phyloP scores from a whole-genome alignment of 768 basidiomycete species.

The Boletus subcaerulescens region DNA sequence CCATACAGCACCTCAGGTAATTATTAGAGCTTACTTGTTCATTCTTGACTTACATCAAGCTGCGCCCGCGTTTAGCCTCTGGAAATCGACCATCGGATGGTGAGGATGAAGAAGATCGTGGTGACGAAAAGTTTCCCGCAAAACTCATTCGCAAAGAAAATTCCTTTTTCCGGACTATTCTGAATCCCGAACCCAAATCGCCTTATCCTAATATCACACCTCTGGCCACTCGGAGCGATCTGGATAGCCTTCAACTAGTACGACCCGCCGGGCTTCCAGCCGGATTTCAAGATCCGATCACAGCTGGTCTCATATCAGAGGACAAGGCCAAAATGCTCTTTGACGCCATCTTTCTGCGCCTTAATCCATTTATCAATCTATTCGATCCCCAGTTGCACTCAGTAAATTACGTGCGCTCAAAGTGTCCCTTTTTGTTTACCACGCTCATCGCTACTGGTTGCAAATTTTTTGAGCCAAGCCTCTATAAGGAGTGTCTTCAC shows the following conservation, averaged over 20 bases:
- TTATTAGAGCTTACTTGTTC: background rate
- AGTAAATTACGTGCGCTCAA: constrained; percentile 70
- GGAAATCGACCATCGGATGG: constrained; percentile 29
- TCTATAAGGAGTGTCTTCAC: constrained; percentile 65
- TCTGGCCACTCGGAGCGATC: constrained; percentile 33
- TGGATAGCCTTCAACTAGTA: constrained; percentile 34
- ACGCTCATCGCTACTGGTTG: constrained; percentile 79
- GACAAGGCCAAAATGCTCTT: constrained; percentile 70
- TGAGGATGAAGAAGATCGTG: constrained; percentile 68
- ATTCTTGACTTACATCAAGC: constrained; percentile 1
- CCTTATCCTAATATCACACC: constrained; percentile 29
- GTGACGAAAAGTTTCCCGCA: constrained; percentile 70
- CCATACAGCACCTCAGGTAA: constrained; percentile 31
- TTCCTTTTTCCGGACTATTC: constrained; percentile 80
- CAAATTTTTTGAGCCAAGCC: constrained; percentile 75
- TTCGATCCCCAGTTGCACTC: constrained; percentile 89
- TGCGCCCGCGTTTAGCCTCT: constrained; percentile 15
- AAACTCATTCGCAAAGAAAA: constrained; percentile 74
- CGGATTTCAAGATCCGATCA: constrained; percentile 63
- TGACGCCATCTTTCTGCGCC: constrained; percentile 74
- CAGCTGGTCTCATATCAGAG: constrained; percentile 67
- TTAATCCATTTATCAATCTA: constrained; percentile 87
- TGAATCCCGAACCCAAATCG: constrained; percentile 63
- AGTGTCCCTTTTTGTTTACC: constrained; percentile 82
- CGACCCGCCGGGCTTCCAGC: constrained; percentile 36